phyloP scores from a whole-genome alignment of 306 rosid genomes.

The Dalbergia cochinchinensis region DNA sequence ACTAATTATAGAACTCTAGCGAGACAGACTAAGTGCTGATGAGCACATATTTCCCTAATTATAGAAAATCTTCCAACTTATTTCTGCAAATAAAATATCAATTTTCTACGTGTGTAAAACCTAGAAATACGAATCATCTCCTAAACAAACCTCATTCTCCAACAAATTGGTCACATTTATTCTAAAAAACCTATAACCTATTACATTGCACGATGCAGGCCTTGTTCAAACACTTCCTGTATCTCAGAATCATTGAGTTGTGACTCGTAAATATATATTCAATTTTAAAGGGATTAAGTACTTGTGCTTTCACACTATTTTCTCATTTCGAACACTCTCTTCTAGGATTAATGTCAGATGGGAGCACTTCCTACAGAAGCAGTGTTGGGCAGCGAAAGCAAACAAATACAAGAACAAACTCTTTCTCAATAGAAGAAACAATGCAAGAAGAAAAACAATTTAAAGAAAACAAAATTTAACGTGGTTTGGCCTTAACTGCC shows the following conservation, averaged over 20 bases:
- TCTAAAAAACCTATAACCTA: slow-evolving; percentile 8
- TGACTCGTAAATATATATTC: background rate
- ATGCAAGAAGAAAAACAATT: no score
- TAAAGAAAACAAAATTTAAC: no score
- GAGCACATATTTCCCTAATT: background rate
- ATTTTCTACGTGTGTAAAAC: background rate
- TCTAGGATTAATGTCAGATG: slow-evolving; percentile 3
- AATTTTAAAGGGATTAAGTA: background rate
- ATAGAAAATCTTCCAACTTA: background rate
- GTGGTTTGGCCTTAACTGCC: no score
- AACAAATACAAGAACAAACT: no score
- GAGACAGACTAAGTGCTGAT: background rate
- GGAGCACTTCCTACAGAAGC: slow-evolving; percentile 12
- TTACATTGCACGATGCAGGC: slow-evolving; percentile 15
- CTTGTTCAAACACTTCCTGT: background rate
- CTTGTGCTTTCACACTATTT: background rate
- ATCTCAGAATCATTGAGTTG: background rate
- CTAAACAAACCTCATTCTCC: background rate
- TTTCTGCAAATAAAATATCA: background rate
- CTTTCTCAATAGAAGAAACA: no score
- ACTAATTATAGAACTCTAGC: slow-evolving; percentile 12
- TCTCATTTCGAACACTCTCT: slow-evolving; percentile 6
- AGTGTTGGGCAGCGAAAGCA: no score
- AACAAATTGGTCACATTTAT: slow-evolving; percentile 3
- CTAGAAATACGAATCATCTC: background rate